These are phyloP conservation scores for Penicillium herquei DNA, from an alignment of 495 filamentous ascomycete species.

Conservation along the genomic window DNA sequence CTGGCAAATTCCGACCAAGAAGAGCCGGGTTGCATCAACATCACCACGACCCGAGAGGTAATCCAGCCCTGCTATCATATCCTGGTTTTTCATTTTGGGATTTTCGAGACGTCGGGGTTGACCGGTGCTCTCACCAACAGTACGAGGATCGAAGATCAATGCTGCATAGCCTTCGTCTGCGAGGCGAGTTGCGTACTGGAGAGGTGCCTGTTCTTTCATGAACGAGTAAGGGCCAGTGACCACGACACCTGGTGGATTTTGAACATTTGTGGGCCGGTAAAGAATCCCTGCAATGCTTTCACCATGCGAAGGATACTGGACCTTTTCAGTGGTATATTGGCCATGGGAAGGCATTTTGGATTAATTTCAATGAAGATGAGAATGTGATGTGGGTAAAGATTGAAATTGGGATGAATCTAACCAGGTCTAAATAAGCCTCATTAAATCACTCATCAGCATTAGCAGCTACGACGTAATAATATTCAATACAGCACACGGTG, in stretches of 20 bases:
- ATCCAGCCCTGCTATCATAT: conserved; percentile 20
- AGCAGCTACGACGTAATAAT: background rate
- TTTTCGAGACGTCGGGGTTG: conserved; percentile 22
- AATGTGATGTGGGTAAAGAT: conserved; percentile 1
- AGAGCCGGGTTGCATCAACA: conserved; percentile 16
- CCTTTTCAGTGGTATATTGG: conserved; percentile 21
- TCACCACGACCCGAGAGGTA: conserved; percentile 17
- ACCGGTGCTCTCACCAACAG: conserved; percentile 23
- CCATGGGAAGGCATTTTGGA: conserved; percentile 22
- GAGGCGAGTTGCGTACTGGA: conserved; percentile 23
- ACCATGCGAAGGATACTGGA: conserved; percentile 17
- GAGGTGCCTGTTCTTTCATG: conserved; percentile 23
- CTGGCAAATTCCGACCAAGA: conserved; percentile 23
- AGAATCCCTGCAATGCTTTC: conserved; percentile 13
- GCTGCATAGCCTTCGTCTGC: conserved; percentile 23
- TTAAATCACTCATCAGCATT: conserved; percentile 6
- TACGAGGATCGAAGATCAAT: conserved; percentile 21
- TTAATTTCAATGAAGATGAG: conserved; percentile 2
- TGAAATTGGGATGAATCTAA: background rate
- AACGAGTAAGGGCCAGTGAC: conserved; percentile 20
- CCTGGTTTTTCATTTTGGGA: conserved; percentile 23
- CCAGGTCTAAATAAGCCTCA: conserved; percentile 3
- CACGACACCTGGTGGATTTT: conserved; percentile 16
- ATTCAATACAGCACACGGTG: background rate
- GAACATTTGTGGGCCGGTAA: conserved; percentile 11